A percentile compares a stretch with the other conserved stretches of the same genome.
phyloP scores from a whole-genome alignment of 2,329 filamentous ascomycete species.

The Fusarium veterinarium region DNA sequence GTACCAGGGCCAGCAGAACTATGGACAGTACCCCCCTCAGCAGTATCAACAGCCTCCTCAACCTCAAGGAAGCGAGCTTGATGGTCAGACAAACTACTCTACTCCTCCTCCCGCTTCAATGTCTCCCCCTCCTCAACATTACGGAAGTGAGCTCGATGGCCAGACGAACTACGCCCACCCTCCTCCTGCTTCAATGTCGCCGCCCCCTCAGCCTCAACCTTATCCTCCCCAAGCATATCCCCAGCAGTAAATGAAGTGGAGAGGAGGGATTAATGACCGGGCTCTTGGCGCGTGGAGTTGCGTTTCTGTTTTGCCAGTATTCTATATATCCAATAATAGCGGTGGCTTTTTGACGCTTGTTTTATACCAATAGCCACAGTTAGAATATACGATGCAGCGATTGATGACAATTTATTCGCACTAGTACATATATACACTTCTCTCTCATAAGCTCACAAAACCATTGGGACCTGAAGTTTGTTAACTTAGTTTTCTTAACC shows the following conservation, averaged over 20 bases:
- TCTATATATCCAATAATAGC: conserved; percentile 12
- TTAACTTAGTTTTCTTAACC: no score
- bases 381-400: neutral
- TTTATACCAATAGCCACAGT: neutral
- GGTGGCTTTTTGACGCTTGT: neutral
- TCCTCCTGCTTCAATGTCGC: conserved; percentile 22
- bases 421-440: no score
- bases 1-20: conserved; percentile 28
- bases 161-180: conserved; percentile 31
- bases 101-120: no score
- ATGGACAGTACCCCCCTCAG: conserved; percentile 40
- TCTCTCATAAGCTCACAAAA: no score
- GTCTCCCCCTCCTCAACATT: no score
- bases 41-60: conserved; percentile 36
- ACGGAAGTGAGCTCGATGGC: conserved; percentile 15
- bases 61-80: conserved; percentile 9
- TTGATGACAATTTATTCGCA: neutral
- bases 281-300: conserved; percentile 10
- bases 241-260: conserved; percentile 3
- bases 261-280: neutral
- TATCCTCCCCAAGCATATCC: conserved; percentile 15
- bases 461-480: no score
- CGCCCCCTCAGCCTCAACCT: conserved; percentile 36
- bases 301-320: neutral
- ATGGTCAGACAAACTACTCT: no score